Base-by-base conservation (phyloP, 2,329 filamentous ascomycete genomes). In the Pseudopithomyces maydicus region DNA sequence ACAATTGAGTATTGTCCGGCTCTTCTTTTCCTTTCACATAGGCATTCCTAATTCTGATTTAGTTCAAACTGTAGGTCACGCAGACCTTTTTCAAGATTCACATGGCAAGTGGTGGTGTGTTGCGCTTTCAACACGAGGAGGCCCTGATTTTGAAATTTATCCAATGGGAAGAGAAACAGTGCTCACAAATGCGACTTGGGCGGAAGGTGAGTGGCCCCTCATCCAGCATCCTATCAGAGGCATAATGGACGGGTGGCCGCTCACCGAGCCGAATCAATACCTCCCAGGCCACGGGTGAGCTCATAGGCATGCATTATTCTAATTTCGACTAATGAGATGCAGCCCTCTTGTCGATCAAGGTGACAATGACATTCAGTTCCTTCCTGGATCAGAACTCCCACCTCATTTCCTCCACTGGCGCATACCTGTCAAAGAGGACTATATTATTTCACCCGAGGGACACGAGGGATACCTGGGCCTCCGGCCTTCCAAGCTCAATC, bases 321-420 rank as follows among this genome's bases (percentile, higher is more conserved):
- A 14, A 32, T 14, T 4, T n/a, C 7, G 20, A n/a, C 36, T 50
- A 12, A 41, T n/a, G 1, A 42, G 15, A 32, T 6, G 2, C 36
- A 50, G 47, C 3, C 47, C 36, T 2, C 36, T 50, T 19, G 49
- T 52, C 22, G 49, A 44, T 26, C 49, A 52, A 19, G 49, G 49
- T 19, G 47, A 50, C 22, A 11, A 41, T 14, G 3, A 67, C 20
- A 58, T 81, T 19, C 75, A 79, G 41, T 85, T 86, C 61, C 55
- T 65, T 1, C 77, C 80, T 0, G 77, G 77, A 0, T 78, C 78
- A 0, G 56, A 61, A 0, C 67, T 86, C 0, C 83, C 84, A 0
- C 69, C 74, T 0, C 80, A 86, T 59, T 82, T 87, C 57, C 75
- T 82, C 0, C 74, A 84, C 70, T 86, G 83, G 82, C 77, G 85